Percentiles rank a stretch among this genome's conserved stretches.
Evolutionary conservation across 306 rosid species (phyloP).

Genomic region (Fragaria vesca): DNA sequence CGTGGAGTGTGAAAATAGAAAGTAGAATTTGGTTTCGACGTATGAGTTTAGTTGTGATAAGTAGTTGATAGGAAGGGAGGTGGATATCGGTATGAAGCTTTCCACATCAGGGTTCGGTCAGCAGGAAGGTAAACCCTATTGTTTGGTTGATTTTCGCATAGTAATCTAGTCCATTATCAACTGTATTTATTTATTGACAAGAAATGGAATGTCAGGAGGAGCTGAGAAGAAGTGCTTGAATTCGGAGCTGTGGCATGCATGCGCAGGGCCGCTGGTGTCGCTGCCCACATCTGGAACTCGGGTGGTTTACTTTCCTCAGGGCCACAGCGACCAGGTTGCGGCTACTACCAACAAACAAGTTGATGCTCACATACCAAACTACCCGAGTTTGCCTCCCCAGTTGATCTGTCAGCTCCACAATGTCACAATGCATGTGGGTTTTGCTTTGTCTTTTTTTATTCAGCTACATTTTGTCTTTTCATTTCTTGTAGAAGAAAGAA

Average conservation of each 20-base stretch:
- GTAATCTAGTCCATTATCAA: too few species aligned
- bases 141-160: too few species aligned
- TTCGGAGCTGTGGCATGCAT: slow-evolving; percentile 98
- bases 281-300: slow-evolving; percentile 74
- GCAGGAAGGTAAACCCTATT: slow-evolving; percentile 54
- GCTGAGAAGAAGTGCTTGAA: slow-evolving; percentile 81
- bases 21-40: slow-evolving; percentile 33
- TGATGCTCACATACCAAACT: slow-evolving; percentile 80
- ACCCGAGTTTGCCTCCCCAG: slow-evolving; percentile 81
- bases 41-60: neutral
- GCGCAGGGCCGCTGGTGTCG: slow-evolving; percentile 85
- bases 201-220: slow-evolving; percentile 19
- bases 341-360: slow-evolving; percentile 78
- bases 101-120: slow-evolving; percentile 84
- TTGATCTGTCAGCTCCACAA: slow-evolving; percentile 83
- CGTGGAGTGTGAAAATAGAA: slow-evolving; percentile 8
- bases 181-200: neutral
- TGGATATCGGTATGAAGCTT: slow-evolving; percentile 70
- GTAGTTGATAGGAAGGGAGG: slow-evolving; percentile 4
- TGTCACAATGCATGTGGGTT: slow-evolving; percentile 81
- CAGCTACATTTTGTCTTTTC: neutral
- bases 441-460: slow-evolving; percentile 2
- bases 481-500: neutral
- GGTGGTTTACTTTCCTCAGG: slow-evolving; percentile 92
- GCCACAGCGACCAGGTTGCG: slow-evolving; percentile 92